phyloP scores from a whole-genome alignment of 2,329 filamentous ascomycete species.

The Sporothrix variecibatus region DNA sequence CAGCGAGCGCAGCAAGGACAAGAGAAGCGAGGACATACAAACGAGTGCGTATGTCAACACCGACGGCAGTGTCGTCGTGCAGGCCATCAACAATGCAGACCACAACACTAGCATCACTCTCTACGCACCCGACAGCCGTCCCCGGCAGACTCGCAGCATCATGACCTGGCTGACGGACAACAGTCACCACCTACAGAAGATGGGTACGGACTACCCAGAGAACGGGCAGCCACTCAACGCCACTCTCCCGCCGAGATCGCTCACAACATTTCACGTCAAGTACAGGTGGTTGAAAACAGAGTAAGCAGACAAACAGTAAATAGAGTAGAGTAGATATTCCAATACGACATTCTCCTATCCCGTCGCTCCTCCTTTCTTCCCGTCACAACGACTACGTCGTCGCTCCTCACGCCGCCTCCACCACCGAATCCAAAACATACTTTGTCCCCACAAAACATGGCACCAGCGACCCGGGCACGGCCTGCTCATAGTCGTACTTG shows the following conservation, averaged over 20 bases:
- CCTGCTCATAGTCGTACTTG: conserved; percentile 53
- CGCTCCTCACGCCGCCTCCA: neutral
- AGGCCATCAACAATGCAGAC: conserved; percentile 20
- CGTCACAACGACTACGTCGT: neutral
- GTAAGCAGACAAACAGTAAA: neutral
- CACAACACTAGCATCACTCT: neutral
- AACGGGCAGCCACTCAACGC: neutral
- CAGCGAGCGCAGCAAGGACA: neutral
- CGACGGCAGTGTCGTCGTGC: conserved; percentile 12
- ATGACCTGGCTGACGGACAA: conserved; percentile 16
- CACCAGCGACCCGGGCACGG: conserved; percentile 52
- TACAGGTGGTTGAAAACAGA: neutral
- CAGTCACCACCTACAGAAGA: neutral
- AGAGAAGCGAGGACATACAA: neutral
- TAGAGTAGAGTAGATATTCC: neutral
- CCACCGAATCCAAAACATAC: conserved; percentile 28
- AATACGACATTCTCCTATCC: too few species aligned
- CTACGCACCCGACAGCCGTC: neutral
- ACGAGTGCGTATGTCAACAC: conserved; percentile 9
- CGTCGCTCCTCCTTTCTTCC: too few species aligned
- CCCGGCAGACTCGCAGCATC: neutral
- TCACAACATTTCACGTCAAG: neutral
- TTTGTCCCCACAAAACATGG: conserved; percentile 53
- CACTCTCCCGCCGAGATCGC: neutral
- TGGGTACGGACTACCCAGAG: neutral